phyloP scores from a whole-genome alignment of 768 basidiomycete species.

The Xerocomus spinulosus region DNA sequence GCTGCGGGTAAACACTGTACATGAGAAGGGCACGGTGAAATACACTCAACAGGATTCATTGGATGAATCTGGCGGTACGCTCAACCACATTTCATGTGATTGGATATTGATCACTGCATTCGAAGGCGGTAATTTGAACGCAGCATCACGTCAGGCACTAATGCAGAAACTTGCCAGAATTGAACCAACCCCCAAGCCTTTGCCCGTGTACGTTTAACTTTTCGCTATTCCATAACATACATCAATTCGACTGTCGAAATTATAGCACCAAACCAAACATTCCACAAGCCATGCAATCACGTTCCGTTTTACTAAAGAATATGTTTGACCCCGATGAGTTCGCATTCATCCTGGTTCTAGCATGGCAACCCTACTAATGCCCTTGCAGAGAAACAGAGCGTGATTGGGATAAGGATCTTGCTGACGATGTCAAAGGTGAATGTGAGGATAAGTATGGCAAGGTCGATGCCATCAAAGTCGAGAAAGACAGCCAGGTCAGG shows the following conservation, averaged over 20 bases:
- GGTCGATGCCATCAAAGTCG: slow-evolving; percentile 85
- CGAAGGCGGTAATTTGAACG: slow-evolving; percentile 93
- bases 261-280: slow-evolving; percentile 71
- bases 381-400: slow-evolving; percentile 79
- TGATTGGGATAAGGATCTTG: slow-evolving; percentile 96
- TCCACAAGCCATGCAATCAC: slow-evolving; percentile 82
- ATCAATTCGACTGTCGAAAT: slow-evolving; percentile 13
- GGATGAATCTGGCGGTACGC: slow-evolving; percentile 84
- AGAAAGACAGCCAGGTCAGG: slow-evolving; percentile 87
- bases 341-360: slow-evolving; percentile 25
- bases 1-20: slow-evolving; percentile 89
- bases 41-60: slow-evolving; percentile 76
- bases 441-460: slow-evolving; percentile 86
- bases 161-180: slow-evolving; percentile 99
- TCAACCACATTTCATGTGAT: background rate
- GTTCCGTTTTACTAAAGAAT: slow-evolving; percentile 83
- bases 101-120: slow-evolving; percentile 9
- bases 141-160: slow-evolving; percentile 96
- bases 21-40: slow-evolving; percentile 78
- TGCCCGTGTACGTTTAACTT: slow-evolving; percentile 51
- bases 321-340: slow-evolving; percentile 99
- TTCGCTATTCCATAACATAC: background rate
- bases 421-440: slow-evolving; percentile 94
- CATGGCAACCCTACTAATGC: slow-evolving; percentile 4
- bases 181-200: slow-evolving; percentile 58